phyloP scores from a whole-genome alignment of 2,329 filamentous ascomycete species.

The Colletotrichum lini region DNA sequence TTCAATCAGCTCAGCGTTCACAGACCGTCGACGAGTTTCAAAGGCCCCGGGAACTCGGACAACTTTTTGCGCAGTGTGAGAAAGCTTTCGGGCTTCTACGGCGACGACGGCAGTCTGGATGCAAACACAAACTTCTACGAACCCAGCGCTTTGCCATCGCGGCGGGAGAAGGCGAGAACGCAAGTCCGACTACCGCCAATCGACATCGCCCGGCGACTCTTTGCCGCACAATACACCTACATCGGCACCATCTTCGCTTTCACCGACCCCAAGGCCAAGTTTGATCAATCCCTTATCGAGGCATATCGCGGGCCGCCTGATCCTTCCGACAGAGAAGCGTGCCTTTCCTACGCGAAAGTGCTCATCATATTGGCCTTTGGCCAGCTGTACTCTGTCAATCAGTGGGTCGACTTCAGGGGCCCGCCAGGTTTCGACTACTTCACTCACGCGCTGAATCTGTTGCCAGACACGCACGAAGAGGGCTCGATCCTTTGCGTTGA shows the following conservation, averaged over 20 bases:
- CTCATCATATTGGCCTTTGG: constrained; percentile 69
- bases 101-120: constrained; percentile 52
- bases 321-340: constrained; percentile 60
- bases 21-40: constrained; percentile 51
- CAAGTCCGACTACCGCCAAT: constrained; percentile 61
- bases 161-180: constrained; percentile 45
- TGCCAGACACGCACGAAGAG: constrained; percentile 70
- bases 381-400: constrained; percentile 70
- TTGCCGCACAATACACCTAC: constrained; percentile 67
- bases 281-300: constrained; percentile 60
- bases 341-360: constrained; percentile 65
- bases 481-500: constrained; percentile 69
- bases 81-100: constrained; percentile 52
- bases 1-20: constrained; percentile 54
- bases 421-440: constrained; percentile 71
- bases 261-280: constrained; percentile 59
- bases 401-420: constrained; percentile 65
- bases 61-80: constrained; percentile 55
- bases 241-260: constrained; percentile 72
- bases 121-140: constrained; percentile 53
- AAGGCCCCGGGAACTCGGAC: constrained; percentile 56
- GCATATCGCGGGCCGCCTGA: constrained; percentile 61
- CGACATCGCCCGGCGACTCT: constrained; percentile 65
- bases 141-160: constrained; percentile 52
- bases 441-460: constrained; percentile 63